phyloP scores from a whole-genome alignment of 2,329 filamentous ascomycete species.

The Fulvia fulva region DNA sequence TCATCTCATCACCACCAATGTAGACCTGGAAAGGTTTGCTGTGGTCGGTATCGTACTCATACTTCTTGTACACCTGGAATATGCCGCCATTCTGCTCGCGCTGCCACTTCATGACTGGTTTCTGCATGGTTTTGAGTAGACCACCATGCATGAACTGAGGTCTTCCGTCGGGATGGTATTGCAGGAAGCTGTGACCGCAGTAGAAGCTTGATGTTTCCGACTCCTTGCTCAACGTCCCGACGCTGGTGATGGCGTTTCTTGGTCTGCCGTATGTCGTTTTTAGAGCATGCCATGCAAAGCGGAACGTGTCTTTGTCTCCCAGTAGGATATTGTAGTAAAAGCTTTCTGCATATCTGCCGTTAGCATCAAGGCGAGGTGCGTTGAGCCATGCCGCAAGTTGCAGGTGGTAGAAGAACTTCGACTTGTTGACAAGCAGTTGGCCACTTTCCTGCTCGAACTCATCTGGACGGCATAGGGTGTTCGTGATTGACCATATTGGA shows the following conservation, averaged over 20 bases:
- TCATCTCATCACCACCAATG: conserved; percentile 1
- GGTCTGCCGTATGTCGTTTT: conserved; percentile 29
- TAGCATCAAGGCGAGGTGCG: not conserved
- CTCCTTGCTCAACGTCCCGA: conserved; percentile 17
- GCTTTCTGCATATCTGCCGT: conserved; percentile 18
- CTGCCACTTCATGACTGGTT: conserved; percentile 1
- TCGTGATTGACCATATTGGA: conserved; percentile 32
- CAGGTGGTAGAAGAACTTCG: conserved; percentile 34
- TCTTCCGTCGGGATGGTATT: conserved; percentile 31
- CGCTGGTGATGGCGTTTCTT: conserved; percentile 28
- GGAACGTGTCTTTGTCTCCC: conserved; percentile 36
- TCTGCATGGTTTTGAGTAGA: conserved; percentile 26
- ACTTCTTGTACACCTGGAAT: conserved; percentile 27
- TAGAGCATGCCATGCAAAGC: conserved; percentile 33
- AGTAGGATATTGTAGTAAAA: conserved; percentile 29
- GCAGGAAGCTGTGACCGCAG: conserved; percentile 33
- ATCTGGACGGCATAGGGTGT: conserved; percentile 31
- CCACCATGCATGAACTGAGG: conserved; percentile 33
- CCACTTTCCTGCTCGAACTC: conserved; percentile 35
- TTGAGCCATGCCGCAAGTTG: conserved; percentile 34
- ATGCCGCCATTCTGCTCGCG: conserved; percentile 19
- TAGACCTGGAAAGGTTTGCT: not conserved
- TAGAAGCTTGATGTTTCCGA: conserved; percentile 20
- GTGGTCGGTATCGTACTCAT: conserved; percentile 9
- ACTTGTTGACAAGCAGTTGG: conserved; percentile 36